These are phyloP conservation scores for Macrophomina pseudophaseolina DNA, from an alignment of 2,329 filamentous ascomycete genomes.

Conservation along the genomic window DNA sequence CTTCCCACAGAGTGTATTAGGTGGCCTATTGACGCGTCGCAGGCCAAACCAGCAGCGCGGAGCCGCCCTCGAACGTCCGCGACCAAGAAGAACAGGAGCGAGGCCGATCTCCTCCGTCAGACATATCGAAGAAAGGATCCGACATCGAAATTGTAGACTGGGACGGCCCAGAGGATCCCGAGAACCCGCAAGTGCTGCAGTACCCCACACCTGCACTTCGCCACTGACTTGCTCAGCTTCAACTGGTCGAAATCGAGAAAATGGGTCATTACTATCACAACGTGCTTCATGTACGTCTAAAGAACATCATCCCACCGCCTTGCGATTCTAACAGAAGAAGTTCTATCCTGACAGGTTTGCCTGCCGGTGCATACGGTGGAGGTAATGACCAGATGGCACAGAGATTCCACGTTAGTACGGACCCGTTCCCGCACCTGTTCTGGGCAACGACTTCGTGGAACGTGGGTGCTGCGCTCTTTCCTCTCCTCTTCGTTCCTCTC, in stretches of 20 bases:
- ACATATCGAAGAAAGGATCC: background rate
- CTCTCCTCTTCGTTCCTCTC: conserved; percentile 48
- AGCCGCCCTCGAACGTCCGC: too few species aligned
- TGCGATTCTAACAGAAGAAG: background rate
- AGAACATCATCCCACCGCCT: background rate
- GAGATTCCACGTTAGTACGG: conserved; percentile 47
- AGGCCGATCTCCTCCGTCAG: background rate
- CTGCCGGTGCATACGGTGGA: conserved; percentile 49
- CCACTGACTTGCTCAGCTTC: conserved; percentile 30
- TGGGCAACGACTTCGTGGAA: conserved; percentile 51
- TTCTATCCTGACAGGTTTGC: conserved; percentile 49
- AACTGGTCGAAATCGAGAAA: conserved; percentile 50
- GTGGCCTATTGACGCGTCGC: background rate
- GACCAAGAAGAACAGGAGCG: conserved; percentile 1
- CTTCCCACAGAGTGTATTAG: too few species aligned
- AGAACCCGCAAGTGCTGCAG: conserved; percentile 28
- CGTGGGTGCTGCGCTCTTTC: conserved; percentile 48
- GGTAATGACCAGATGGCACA: conserved; percentile 43
- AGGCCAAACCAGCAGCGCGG: background rate
- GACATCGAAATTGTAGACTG: conserved; percentile 19
- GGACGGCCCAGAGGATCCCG: conserved; percentile 16
- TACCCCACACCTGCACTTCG: background rate
- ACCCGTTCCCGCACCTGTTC: conserved; percentile 47
- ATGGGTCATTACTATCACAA: conserved; percentile 49
- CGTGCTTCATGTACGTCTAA: conserved; percentile 45